These are phyloP conservation scores for Scedosporium dehoogii DNA, from an alignment of 2,329 filamentous ascomycete genomes.

Conservation along the genomic window DNA sequence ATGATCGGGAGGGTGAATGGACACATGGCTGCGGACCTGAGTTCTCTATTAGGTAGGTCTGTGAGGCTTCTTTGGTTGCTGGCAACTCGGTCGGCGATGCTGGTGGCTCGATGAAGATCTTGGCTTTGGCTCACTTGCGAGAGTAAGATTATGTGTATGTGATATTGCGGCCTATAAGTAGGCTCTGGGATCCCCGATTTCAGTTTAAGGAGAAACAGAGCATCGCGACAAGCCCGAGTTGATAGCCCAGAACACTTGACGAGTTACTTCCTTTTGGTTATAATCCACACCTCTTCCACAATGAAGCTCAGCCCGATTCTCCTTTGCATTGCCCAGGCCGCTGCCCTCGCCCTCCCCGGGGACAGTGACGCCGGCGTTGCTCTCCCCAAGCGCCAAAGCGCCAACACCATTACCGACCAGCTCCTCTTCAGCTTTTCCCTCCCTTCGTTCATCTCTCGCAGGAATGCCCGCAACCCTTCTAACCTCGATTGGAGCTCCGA, in stretches of 20 bases:
- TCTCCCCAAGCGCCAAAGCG: background rate
- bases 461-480: slow-evolving; percentile 27
- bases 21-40: too few relatives aligned
- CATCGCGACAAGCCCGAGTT: too few relatives aligned
- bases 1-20: too few relatives aligned
- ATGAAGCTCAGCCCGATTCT: background rate
- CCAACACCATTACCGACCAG: slow-evolving; percentile 27
- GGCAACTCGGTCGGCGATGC: background rate
- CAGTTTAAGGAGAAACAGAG: too few relatives aligned
- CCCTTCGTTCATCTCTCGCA: slow-evolving; percentile 27
- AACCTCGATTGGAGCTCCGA: slow-evolving; percentile 30
- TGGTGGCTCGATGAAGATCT: too few relatives aligned
- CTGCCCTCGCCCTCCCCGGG: background rate
- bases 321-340: background rate
- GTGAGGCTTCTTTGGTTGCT: too few relatives aligned
- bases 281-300: background rate
- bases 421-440: slow-evolving; percentile 35
- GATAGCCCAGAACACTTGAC: too few relatives aligned
- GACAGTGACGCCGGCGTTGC: background rate
- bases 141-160: background rate
- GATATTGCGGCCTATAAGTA: too few relatives aligned
- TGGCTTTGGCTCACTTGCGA: background rate
- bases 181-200: too few relatives aligned
- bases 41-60: too few relatives aligned
- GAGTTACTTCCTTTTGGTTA: too few relatives aligned